Conservation (phyloP, 768 basidiomycete genomes). For the Suillus tomentosus region DNA sequence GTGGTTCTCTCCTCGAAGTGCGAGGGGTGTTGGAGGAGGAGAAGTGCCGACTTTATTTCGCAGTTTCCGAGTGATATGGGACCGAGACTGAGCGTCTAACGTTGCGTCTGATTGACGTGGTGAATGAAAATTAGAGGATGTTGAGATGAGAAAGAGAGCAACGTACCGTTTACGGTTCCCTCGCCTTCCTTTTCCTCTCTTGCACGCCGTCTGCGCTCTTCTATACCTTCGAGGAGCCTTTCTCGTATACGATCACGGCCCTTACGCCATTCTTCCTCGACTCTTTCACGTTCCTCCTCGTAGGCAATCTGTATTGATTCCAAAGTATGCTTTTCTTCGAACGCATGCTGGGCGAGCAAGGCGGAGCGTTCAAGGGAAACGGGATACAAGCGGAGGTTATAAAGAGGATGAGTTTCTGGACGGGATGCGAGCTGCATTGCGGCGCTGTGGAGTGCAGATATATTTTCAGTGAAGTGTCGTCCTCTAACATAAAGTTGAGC, state of each 20-base stretch:
- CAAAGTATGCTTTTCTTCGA: constrained; percentile 69
- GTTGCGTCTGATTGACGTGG: constrained; percentile 55
- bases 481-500: constrained; percentile 41
- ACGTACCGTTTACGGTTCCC: constrained; percentile 69
- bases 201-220: constrained; percentile 75
- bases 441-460: constrained; percentile 58
- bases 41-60: constrained; percentile 80
- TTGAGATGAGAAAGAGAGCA: constrained; percentile 7
- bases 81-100: constrained; percentile 74
- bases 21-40: constrained; percentile 74
- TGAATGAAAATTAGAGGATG: constrained; percentile 12
- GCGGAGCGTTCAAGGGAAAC: constrained; percentile 78
- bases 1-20: constrained; percentile 35
- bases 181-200: constrained; percentile 90
- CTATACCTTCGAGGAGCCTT: constrained; percentile 79
- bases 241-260: constrained; percentile 78
- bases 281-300: constrained; percentile 74
- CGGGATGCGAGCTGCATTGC: constrained; percentile 65
- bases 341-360: constrained; percentile 60
- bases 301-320: constrained; percentile 71
- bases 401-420: constrained; percentile 66
- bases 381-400: constrained; percentile 73
- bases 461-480: constrained; percentile 62
- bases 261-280: constrained; percentile 81
- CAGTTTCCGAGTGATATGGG: constrained; percentile 82